Evolutionary conservation across 352 stramenopile genomes (phyloP), one percentile per base, ranked within the genome.

Genomic region (Elongisporangium undulatum): DNA sequence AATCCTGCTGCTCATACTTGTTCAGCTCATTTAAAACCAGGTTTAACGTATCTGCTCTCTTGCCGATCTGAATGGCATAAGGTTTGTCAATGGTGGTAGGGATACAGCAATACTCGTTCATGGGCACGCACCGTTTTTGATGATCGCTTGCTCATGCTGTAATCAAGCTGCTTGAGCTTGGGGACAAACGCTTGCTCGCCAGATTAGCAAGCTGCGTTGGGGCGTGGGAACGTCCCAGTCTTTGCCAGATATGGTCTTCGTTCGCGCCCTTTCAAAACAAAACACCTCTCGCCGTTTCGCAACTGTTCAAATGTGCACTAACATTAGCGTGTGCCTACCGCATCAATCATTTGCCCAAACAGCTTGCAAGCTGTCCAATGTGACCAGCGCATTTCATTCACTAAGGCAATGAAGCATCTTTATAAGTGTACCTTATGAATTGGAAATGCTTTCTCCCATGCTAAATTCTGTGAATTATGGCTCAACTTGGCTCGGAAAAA

Each of bases 21-120:
- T 83, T 70, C 24, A 92, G 68, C 24, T 79, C 79, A 48, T 68
- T 71, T n/a, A 80, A 69, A 22, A 89, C 67, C 21, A 87, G 80
- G 38, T 72, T 79, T 5, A 90, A 59, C 52, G 80, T 87, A n/a
- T 73, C 73, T 22, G 59, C 61, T 52, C 73, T 72, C 29, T 12
- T 67, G 51, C 53, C 56, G 52, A 49, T 51, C 69, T n/a, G 10
- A 50, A 29, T 3, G 24, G 8, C 52, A 49, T 16, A 8, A 26
- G 48, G 23, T 66, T 52, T 15, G 54, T 56, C 20, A 26, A 56
- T 34, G 61, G n/a, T n/a, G 6, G 29, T 51, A 24, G 19, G 0
- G 48, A 29, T 10, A 41, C 51, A 41, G 19, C 38, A 38, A 17
- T 34, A 26, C 41, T 9, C 2, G 17, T 17, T 39, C 29, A 39